Evolutionary conservation across 768 basidiomycete genomes (phyloP).

Genomic region (Chalciporus sphaerocephalus): DNA sequence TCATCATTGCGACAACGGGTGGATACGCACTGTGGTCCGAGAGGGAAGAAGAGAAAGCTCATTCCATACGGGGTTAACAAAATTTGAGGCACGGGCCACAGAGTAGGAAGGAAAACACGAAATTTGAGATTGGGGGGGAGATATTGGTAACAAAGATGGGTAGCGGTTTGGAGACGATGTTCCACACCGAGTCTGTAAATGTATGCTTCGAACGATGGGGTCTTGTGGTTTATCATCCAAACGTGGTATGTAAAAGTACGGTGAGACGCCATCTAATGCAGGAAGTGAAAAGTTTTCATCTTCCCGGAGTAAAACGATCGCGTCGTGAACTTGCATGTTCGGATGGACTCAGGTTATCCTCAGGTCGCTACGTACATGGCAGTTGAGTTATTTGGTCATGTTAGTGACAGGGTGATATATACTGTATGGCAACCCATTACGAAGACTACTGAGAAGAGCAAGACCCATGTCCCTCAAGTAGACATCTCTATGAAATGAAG

Average conservation of each 20-base stretch:
- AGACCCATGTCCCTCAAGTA: too few relatives aligned
- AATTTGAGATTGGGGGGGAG: neutral
- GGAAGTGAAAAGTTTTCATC: conserved; percentile 17
- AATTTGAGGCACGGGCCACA: neutral
- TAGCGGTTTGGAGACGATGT: neutral
- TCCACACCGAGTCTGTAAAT: conserved; percentile 12
- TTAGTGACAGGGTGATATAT: too few relatives aligned
- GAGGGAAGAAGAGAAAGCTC: conserved; percentile 8
- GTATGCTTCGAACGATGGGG: conserved; percentile 63
- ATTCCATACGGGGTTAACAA: conserved; percentile 17
- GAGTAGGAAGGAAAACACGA: neutral
- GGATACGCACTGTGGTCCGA: conserved; percentile 14
- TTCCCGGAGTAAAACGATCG: conserved; percentile 14
- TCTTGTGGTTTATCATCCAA: conserved; percentile 73
- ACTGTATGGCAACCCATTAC: too few relatives aligned
- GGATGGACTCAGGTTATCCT: too few relatives aligned
- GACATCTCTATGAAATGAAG: conserved; percentile 27
- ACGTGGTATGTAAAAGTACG: conserved; percentile 59
- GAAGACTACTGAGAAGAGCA: too few relatives aligned
- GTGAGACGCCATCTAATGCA: conserved; percentile 37
- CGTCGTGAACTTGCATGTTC: neutral
- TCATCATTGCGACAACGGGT: neutral
- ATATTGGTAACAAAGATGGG: neutral
- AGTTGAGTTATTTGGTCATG: neutral
- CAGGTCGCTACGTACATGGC: too few relatives aligned